A percentile compares a stretch with the other conserved stretches of the same genome.
These are phyloP conservation scores for Aspergillus nanangensis DNA, from an alignment of 495 filamentous ascomycete genomes.

Conservation along the genomic window DNA sequence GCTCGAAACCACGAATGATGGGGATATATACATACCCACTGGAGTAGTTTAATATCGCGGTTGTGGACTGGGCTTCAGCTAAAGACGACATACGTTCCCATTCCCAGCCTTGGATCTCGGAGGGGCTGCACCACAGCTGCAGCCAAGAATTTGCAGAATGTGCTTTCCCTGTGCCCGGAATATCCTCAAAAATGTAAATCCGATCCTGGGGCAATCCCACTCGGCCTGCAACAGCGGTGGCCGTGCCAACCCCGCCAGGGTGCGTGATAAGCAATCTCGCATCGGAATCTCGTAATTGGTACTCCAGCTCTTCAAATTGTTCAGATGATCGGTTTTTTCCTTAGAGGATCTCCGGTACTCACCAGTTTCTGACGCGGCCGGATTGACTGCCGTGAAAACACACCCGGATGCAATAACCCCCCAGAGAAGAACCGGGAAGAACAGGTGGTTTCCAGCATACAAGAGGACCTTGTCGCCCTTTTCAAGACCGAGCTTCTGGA, in stretches of 20 bases:
- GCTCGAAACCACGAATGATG: too few relatives aligned
- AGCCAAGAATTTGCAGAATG: neutral
- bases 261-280: conserved; percentile 3
- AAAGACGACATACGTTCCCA: neutral
- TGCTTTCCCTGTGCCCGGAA: neutral
- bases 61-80: neutral
- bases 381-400: conserved; percentile 6
- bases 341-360: neutral
- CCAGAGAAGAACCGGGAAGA: conserved; percentile 6
- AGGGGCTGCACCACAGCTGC: neutral
- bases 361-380: conserved; percentile 1
- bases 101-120: neutral
- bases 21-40: conserved; percentile 1
- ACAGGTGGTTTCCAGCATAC: conserved; percentile 1
- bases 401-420: conserved; percentile 2
- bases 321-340: neutral
- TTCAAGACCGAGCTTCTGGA: conserved; percentile 1
- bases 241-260: neutral
- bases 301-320: conserved; percentile 1
- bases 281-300: conserved; percentile 5
- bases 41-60: neutral
- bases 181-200: conserved; percentile 2
- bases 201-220: neutral
- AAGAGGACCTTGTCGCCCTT: conserved; percentile 7
- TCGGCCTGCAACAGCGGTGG: neutral